A percentile compares a stretch with the other conserved stretches of the same genome.
Evolutionary conservation across 495 filamentous ascomycete genomes (phyloP).

Genomic region (Penicillium steckii): DNA sequence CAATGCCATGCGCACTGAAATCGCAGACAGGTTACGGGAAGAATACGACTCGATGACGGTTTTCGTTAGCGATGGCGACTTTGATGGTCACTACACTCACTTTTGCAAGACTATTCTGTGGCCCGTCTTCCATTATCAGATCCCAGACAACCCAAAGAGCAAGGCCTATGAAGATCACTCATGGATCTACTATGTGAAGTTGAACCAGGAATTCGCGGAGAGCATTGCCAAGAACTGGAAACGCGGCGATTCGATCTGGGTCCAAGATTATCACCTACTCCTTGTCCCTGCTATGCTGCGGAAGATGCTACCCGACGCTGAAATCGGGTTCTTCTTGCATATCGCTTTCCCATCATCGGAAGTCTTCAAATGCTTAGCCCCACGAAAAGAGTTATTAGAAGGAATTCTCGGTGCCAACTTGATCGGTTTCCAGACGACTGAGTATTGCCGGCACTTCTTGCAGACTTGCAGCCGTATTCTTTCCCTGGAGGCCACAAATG

Average conservation of each 20-base stretch:
- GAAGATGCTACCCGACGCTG: constrained; percentile 78
- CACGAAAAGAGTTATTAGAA: constrained; percentile 79
- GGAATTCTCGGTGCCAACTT: constrained; percentile 89
- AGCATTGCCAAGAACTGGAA: constrained; percentile 88
- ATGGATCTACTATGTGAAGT: constrained; percentile 86
- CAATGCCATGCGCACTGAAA: constrained; percentile 69
- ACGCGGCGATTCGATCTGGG: constrained; percentile 84
- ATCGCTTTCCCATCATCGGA: constrained; percentile 94
- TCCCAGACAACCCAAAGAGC: constrained; percentile 94
- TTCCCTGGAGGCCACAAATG: constrained; percentile 78
- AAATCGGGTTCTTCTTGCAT: constrained; percentile 94
- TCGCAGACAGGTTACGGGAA: constrained; percentile 71
- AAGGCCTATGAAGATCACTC: constrained; percentile 96
- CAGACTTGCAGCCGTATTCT: constrained; percentile 90
- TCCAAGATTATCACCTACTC: constrained; percentile 91
- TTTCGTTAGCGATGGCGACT: constrained; percentile 81
- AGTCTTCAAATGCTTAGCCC: constrained; percentile 85
- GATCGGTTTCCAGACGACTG: constrained; percentile 86
- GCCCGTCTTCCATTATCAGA: constrained; percentile 95
- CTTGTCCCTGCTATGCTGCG: constrained; percentile 91
- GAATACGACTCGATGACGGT: constrained; percentile 80
- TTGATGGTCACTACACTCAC: constrained; percentile 88
- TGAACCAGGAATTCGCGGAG: constrained; percentile 89
- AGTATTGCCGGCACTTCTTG: constrained; percentile 90
- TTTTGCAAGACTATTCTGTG: constrained; percentile 90